Conservation (phyloP, 2,329 filamentous ascomycete genomes). For the Berkeleyomyces basicola region DNA sequence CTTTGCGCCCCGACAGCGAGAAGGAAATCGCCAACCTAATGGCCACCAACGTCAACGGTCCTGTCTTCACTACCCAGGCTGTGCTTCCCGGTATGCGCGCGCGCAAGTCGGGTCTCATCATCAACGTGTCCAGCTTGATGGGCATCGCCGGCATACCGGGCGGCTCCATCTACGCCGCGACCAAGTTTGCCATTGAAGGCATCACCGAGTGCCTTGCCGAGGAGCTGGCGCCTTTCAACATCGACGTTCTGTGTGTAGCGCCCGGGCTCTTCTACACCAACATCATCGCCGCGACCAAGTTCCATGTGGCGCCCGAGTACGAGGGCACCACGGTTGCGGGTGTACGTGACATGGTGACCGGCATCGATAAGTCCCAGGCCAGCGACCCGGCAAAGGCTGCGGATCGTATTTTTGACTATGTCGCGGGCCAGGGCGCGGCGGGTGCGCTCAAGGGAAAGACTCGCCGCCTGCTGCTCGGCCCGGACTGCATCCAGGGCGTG, state of each 20-base stretch:
- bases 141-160: slow-evolving; percentile 26
- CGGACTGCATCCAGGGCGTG: slow-evolving; percentile 21
- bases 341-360: slow-evolving; percentile 17
- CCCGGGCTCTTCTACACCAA: slow-evolving; percentile 37
- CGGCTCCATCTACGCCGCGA: slow-evolving; percentile 26
- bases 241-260: slow-evolving; percentile 28
- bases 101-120: slow-evolving; percentile 25
- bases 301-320: slow-evolving; percentile 17
- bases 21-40: slow-evolving; percentile 27
- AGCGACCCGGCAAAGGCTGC: slow-evolving; percentile 26
- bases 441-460: slow-evolving; percentile 19
- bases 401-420: slow-evolving; percentile 23
- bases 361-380: slow-evolving; percentile 21
- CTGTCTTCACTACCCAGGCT: slow-evolving; percentile 29
- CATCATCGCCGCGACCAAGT: slow-evolving; percentile 23
- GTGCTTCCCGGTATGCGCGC: slow-evolving; percentile 31
- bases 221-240: slow-evolving; percentile 30
- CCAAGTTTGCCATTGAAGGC: slow-evolving; percentile 30
- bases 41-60: slow-evolving; percentile 33
- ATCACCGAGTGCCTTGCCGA: slow-evolving; percentile 27
- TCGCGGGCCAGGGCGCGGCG: slow-evolving; percentile 19
- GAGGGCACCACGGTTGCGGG: slow-evolving; percentile 18
- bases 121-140: slow-evolving; percentile 30
- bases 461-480: slow-evolving; percentile 21
- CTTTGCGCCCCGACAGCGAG: slow-evolving; percentile 16